Percentiles rank a stretch among this genome's conserved stretches.
Evolutionary conservation across 2,329 filamentous ascomycete species (phyloP).

Genomic region (Mycosphaerelloides madeirae): DNA sequence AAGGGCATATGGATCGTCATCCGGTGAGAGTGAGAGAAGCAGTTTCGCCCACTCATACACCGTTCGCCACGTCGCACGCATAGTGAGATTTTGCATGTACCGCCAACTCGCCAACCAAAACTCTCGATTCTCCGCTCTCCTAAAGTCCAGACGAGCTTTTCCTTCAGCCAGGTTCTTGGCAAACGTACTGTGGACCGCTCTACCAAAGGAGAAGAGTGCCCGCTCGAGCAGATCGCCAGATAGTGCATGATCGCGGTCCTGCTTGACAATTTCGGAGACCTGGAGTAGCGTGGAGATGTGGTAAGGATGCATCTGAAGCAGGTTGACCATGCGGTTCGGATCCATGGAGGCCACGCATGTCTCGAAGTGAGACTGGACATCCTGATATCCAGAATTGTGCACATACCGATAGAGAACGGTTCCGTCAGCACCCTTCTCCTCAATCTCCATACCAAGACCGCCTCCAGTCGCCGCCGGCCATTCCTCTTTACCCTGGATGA

Average conservation of each 20-base stretch:
- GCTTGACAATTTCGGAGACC: slow-evolving; percentile 85
- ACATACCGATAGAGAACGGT: slow-evolving; percentile 70
- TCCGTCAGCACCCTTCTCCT: slow-evolving; percentile 52
- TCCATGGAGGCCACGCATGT: slow-evolving; percentile 76
- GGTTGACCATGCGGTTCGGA: slow-evolving; percentile 72
- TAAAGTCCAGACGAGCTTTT: slow-evolving; percentile 74
- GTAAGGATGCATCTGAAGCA: slow-evolving; percentile 73
- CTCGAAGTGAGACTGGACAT: slow-evolving; percentile 71
- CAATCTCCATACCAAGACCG: slow-evolving; percentile 76
- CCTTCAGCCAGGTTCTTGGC: slow-evolving; percentile 69
- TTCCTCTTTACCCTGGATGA: slow-evolving; percentile 79
- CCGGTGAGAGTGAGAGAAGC: slow-evolving; percentile 66
- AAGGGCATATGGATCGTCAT: slow-evolving; percentile 76
- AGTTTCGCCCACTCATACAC: slow-evolving; percentile 92
- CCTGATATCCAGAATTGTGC: slow-evolving; percentile 69
- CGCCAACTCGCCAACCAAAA: slow-evolving; percentile 87
- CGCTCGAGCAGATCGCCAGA: slow-evolving; percentile 85
- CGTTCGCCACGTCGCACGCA: slow-evolving; percentile 90
- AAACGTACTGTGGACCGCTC: slow-evolving; percentile 80
- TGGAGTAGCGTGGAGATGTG: slow-evolving; percentile 92
- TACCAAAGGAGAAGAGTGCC: slow-evolving; percentile 88
- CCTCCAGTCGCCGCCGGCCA: slow-evolving; percentile 78
- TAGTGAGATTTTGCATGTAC: slow-evolving; percentile 77
- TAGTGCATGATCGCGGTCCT: slow-evolving; percentile 81
- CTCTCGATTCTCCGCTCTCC: slow-evolving; percentile 80